A percentile compares a stretch with the other conserved stretches of the same genome.
Conservation (phyloP, 2,329 filamentous ascomycete species). For the Talaromyces marneffei region DNA sequence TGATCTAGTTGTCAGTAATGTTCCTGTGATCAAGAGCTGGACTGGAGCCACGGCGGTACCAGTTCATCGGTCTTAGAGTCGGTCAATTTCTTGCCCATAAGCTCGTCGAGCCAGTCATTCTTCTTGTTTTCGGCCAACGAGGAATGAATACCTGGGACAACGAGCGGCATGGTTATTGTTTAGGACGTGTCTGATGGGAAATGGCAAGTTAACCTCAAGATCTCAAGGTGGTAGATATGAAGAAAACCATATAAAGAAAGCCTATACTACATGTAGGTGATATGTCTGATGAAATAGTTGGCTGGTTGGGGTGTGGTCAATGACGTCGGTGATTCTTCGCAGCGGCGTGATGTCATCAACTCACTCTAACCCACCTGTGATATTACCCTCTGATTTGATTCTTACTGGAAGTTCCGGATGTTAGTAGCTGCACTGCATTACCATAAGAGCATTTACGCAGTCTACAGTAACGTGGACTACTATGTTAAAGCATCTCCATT, state of each 20-base stretch:
- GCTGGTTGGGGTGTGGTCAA: not conserved
- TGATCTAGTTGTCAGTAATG: conserved; percentile 16
- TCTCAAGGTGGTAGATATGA: no score
- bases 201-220: not conserved
- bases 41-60: conserved; percentile 20
- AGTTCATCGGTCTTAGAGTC: conserved; percentile 31
- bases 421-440: no score
- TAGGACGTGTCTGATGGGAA: not conserved
- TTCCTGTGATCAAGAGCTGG: not conserved
- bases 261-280: no score
- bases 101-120: conserved; percentile 40
- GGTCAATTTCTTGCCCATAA: conserved; percentile 43
- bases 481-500: no score
- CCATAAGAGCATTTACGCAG: no score
- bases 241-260: no score
- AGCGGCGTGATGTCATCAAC: conserved; percentile 9
- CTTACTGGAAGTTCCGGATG: no score
- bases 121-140: conserved; percentile 25
- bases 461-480: no score
- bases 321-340: conserved; percentile 2
- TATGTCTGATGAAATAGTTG: not conserved
- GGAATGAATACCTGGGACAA: conserved; percentile 40
- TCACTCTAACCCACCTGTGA: not conserved
- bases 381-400: no score
- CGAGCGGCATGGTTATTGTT: conserved; percentile 40